Percentiles rank a stretch among this genome's conserved stretches.
Evolutionary conservation across 73 alveolate species (phyloP).

Genomic region (Tetrahymena borealis): DNA sequence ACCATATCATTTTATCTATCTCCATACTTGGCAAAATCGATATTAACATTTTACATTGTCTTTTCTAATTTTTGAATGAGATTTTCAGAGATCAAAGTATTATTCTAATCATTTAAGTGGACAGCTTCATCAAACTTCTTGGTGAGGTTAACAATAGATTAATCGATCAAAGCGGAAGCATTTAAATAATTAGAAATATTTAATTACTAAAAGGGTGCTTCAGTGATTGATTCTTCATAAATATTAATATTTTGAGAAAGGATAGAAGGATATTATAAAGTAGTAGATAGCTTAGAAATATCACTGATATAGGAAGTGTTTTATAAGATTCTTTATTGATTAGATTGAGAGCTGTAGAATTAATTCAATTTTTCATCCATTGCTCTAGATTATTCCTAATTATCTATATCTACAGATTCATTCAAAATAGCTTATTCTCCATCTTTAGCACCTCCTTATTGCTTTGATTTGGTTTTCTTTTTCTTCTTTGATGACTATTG

Average conservation of each 20-base stretch:
- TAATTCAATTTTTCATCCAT: neutral
- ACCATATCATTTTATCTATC: neutral
- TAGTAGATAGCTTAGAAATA: neutral
- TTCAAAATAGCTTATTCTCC: neutral
- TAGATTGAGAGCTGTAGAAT: neutral
- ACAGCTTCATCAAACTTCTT: neutral
- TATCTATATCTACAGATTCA: neutral
- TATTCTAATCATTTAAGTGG: neutral
- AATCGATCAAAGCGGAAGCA: neutral
- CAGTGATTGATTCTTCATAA: neutral
- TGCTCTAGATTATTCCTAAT: neutral
- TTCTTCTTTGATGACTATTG: neutral
- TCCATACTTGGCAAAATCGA: neutral
- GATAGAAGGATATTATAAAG: neutral
- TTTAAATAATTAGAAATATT: neutral
- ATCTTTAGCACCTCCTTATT: neutral
- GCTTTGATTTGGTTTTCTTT: neutral
- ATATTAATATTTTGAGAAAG: neutral
- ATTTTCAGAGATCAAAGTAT: neutral
- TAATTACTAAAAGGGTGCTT: neutral
- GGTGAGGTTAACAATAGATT: neutral
- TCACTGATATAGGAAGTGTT: neutral
- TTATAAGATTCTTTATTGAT: neutral
- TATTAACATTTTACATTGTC: neutral
- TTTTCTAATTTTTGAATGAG: neutral